Conservation (phyloP, 306 rosid species). For the Medicago arabica region DNA sequence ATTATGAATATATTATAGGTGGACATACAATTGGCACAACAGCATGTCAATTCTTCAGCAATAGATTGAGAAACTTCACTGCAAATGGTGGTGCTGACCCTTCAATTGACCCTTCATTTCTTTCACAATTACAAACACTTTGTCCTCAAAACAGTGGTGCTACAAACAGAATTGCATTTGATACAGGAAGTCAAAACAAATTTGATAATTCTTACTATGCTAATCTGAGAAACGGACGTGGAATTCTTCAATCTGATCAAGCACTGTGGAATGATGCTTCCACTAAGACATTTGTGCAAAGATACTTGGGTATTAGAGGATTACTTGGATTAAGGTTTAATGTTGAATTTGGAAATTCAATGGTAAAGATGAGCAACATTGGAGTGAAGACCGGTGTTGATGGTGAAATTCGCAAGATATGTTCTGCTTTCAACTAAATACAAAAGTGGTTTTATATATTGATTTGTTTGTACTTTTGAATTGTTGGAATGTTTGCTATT, state of each 20-base stretch:
- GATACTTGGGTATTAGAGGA: conserved; percentile 48
- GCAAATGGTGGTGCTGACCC: conserved; percentile 56
- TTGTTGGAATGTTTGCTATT: neutral
- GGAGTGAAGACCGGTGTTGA: conserved; percentile 50
- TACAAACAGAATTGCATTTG: conserved; percentile 50
- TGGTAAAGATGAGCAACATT: conserved; percentile 74
- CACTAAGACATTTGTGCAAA: conserved; percentile 51
- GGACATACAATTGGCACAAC: conserved; percentile 72
- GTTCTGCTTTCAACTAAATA: conserved; percentile 56
- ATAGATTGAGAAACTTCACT: conserved; percentile 61
- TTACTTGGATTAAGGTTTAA: conserved; percentile 47
- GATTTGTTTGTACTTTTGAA: neutral
- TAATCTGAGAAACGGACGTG: conserved; percentile 52
- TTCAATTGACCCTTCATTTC: conserved; percentile 52
- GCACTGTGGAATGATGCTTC: conserved; percentile 68
- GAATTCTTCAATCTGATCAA: conserved; percentile 66
- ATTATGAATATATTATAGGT: conserved; percentile 42
- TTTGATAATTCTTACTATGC: conserved; percentile 54
- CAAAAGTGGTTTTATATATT: neutral
- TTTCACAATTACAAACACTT: conserved; percentile 54
- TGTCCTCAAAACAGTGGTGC: conserved; percentile 60
- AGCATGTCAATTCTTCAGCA: conserved; percentile 52
- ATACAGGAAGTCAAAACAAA: conserved; percentile 46
- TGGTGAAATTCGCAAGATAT: conserved; percentile 71
- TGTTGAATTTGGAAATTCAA: conserved; percentile 61